Evolutionary conservation across 306 rosid species (phyloP).

Genomic region (Delonix regia): DNA sequence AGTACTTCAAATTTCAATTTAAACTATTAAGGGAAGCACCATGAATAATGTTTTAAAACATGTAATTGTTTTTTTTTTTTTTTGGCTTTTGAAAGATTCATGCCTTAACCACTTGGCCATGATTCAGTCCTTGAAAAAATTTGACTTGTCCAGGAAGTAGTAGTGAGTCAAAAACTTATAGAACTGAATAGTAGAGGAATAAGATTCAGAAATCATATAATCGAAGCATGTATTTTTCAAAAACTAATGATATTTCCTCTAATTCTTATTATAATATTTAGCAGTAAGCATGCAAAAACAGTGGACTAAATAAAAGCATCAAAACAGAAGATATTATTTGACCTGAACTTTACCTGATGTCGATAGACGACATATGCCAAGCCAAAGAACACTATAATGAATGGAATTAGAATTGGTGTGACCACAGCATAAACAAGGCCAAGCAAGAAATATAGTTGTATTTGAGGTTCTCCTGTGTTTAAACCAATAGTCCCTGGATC

Average conservation of each 20-base stretch:
- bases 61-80: too few relatives aligned
- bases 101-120: too few relatives aligned
- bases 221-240: too few relatives aligned
- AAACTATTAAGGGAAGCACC: too few relatives aligned
- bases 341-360: constrained; percentile 73
- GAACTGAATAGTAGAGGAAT: too few relatives aligned
- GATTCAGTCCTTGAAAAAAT: too few relatives aligned
- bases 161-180: too few relatives aligned
- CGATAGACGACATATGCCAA: constrained; percentile 88
- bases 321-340: not conserved
- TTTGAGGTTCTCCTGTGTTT: constrained; percentile 94
- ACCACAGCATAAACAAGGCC: constrained; percentile 95
- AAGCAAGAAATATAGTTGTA: constrained; percentile 92
- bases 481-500: constrained; percentile 96
- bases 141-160: too few relatives aligned
- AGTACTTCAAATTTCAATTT: too few relatives aligned
- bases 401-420: constrained; percentile 88
- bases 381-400: constrained; percentile 82
- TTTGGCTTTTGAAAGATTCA: too few relatives aligned
- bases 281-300: not conserved
- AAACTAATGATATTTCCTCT: too few relatives aligned
- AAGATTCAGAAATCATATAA: not conserved
- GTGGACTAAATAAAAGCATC: constrained; percentile 17
- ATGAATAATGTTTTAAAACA: too few relatives aligned
- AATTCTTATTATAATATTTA: not conserved